Evolutionary conservation across 345 rosid species (phyloP), one percentile per base, ranked within the genome.

Genomic region (Carallia pectinifolia): DNA sequence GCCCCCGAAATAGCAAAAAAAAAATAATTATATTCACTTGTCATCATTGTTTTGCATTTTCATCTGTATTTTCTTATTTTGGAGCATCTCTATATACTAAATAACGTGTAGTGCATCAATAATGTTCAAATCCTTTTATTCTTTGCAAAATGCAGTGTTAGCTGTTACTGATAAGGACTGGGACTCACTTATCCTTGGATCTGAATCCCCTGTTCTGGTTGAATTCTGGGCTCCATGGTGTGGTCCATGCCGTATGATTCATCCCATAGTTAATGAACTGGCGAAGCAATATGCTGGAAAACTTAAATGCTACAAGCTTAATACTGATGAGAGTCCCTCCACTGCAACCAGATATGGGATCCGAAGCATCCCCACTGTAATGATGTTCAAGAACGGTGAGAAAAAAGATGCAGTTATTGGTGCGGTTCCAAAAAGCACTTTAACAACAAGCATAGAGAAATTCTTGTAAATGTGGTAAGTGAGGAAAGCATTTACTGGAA

Each of bases 201-300:
- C 81, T 19, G 74, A 74, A 13, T 29, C 56, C 31, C 80, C 87
- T 4, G 83, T 84, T 13, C 74, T 84, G 52, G 87, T 84, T 7
- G 87, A 84, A 63, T 84, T 84, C 69, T 84, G 87, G 87, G 87
- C 87, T 53, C 87, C 87, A 23, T 84, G 87, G 87, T 84, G 87
- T 38, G 87, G 87, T 29, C 87, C 87, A 17, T 84, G 87, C 83
- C 73, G 85, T 6, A 81, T 84, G 83, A 81, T 84, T 63, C 81
- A 74, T 74, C 87, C 87, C 6, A 48, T 84, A 39, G 81, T 84
- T 9, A 82, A 79, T 61, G 83, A 76, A 31, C 71, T 84, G 63
- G 83, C 87, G 4, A 74, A 61, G 70, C 80, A 79, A 39, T 84
- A 84, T 62, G 72, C 68, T 5, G 87, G 85, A n/a, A 84, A 84